Conservation (phyloP, 192 early-diverging fungal genomes). For the Gigaspora rosea region DNA sequence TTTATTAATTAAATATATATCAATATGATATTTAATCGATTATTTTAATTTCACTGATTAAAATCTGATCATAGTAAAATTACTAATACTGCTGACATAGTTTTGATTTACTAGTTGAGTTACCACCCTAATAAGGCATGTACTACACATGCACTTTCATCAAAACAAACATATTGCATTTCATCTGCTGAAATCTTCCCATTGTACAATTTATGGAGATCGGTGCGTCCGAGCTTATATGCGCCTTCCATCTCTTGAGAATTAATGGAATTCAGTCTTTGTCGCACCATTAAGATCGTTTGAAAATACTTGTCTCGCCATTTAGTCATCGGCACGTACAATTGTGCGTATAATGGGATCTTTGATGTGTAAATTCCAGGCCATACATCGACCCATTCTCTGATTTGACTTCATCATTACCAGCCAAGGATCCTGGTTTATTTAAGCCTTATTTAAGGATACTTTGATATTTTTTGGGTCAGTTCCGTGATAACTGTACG, state of each 20-base stretch:
- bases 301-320: neutral
- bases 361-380: neutral
- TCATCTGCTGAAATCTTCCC: neutral
- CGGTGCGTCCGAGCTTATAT: neutral
- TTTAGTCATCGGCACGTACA: neutral
- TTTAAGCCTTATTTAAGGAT: neutral
- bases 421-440: neutral
- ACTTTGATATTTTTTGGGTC: neutral
- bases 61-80: no score
- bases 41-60: no score
- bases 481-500: conserved; percentile 14
- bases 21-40: no score
- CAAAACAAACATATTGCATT: conserved; percentile 7
- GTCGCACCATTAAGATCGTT: conserved; percentile 6
- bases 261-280: neutral
- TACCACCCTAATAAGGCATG: neutral
- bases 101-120: no score
- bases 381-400: neutral
- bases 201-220: neutral
- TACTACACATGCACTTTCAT: neutral
- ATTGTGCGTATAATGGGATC: neutral
- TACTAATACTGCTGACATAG: no score
- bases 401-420: neutral
- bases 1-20: no score
- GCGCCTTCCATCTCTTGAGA: neutral